Conservation (phyloP, 2,329 filamentous ascomycete species). For the Pyrenochaeta sp. region DNA sequence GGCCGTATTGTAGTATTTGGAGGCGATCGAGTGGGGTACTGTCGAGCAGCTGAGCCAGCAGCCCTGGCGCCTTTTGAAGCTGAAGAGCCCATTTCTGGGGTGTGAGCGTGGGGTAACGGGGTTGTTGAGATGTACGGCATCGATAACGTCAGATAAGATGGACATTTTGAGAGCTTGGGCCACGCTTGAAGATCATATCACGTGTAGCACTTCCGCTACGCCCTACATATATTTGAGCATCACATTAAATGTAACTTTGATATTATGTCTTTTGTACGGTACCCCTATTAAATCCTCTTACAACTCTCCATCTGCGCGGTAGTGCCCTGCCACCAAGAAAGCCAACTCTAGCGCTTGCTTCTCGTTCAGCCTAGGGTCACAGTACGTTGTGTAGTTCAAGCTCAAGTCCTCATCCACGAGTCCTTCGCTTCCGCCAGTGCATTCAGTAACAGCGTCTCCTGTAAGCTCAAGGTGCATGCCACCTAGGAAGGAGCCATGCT, state of each 20-base stretch:
- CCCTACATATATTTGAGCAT: background rate
- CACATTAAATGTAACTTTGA: background rate
- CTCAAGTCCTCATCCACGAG: constrained; percentile 88
- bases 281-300: background rate
- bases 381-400: constrained; percentile 94
- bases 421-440: constrained; percentile 86
- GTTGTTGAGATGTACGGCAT: constrained; percentile 34
- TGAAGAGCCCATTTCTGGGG: constrained; percentile 63
- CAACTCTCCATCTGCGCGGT: constrained; percentile 56
- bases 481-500: constrained; percentile 84
- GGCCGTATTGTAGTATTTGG: constrained; percentile 44
- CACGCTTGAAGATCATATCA: constrained; percentile 6
- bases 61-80: constrained; percentile 64
- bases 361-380: constrained; percentile 93
- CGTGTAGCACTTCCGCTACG: background rate
- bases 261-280: background rate
- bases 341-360: constrained; percentile 96
- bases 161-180: constrained; percentile 19
- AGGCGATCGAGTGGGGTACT: constrained; percentile 63
- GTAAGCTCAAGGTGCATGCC: constrained; percentile 96
- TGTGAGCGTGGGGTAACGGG: constrained; percentile 15
- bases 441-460: constrained; percentile 95
- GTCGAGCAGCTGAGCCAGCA: constrained; percentile 60
- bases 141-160: constrained; percentile 34
- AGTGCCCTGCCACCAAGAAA: constrained; percentile 90